These are phyloP conservation scores for Didymosphaeria variabile DNA, from an alignment of 2,329 filamentous ascomycete genomes.

Conservation along the genomic window DNA sequence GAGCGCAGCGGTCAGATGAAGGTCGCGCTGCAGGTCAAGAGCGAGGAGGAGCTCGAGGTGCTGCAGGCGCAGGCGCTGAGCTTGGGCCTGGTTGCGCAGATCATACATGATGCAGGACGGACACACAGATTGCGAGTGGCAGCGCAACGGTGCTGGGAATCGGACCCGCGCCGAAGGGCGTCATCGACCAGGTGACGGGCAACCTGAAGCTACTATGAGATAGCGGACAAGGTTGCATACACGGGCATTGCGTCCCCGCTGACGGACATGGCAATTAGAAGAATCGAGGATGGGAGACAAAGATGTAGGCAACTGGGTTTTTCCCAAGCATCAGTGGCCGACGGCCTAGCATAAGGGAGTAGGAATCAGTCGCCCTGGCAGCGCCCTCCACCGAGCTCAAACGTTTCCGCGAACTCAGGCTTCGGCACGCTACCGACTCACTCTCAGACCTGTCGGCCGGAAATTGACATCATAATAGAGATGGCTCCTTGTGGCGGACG, in stretches of 20 bases:
- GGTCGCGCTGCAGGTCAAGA: constrained; percentile 88
- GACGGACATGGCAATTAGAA: not conserved
- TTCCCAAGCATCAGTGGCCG: constrained; percentile 87
- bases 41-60: constrained; percentile 79
- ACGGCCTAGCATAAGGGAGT: constrained; percentile 87
- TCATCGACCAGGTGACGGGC: constrained; percentile 87
- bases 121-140: constrained; percentile 97
- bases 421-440: constrained; percentile 65
- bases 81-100: constrained; percentile 84
- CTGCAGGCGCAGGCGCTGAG: constrained; percentile 82
- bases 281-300: not conserved
- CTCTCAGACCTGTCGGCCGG: constrained; percentile 97
- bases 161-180: constrained; percentile 77
- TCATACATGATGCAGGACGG: constrained; percentile 93
- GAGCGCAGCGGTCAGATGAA: constrained; percentile 89
- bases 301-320: constrained; percentile 81
- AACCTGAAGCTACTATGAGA: constrained; percentile 79
- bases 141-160: constrained; percentile 90
- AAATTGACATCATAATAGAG: constrained; percentile 82
- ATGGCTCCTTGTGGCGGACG: constrained; percentile 80
- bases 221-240: not conserved
- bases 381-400: constrained; percentile 50
- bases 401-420: constrained; percentile 58
- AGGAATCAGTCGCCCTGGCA: constrained; percentile 51
- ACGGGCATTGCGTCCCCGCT: not conserved